Evolutionary conservation across 73 alveolate species (phyloP).

Genomic region (Stentor roeselii): DNA sequence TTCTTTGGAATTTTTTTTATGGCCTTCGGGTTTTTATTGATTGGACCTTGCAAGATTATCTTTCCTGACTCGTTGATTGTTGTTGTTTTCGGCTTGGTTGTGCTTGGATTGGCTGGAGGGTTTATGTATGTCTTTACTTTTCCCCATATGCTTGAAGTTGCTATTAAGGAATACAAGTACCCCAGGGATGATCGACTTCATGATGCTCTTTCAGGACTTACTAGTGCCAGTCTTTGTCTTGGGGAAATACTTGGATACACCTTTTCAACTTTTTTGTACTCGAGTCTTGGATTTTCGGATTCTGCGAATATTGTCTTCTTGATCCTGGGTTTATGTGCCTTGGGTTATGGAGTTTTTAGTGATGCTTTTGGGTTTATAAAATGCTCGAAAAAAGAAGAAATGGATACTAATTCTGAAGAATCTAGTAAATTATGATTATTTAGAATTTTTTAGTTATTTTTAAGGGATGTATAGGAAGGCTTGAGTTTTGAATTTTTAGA

Average conservation of each 20-base stretch:
- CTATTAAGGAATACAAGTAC: not conserved
- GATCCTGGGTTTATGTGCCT: no score
- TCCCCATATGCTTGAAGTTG: slow-evolving; percentile 6
- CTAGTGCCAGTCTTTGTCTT: not conserved
- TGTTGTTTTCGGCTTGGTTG: not conserved
- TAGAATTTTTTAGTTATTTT: no score
- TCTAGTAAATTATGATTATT: no score
- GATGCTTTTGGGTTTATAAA: no score
- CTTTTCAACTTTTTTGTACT: not conserved
- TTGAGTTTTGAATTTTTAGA: no score
- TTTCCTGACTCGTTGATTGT: not conserved
- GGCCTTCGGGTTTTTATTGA: not conserved
- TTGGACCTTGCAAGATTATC: not conserved
- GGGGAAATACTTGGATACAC: not conserved
- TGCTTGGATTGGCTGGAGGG: not conserved
- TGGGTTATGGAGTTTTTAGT: no score
- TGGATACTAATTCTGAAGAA: no score
- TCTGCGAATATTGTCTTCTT: not conserved
- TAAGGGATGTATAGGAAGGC: no score
- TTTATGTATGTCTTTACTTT: not conserved
- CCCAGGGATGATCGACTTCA: not conserved
- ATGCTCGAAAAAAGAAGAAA: no score
- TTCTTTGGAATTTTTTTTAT: not conserved
- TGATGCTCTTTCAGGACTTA: not conserved
- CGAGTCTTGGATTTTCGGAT: not conserved